Base-by-base conservation (phyloP, 1,284 basidiomycete species). In the Rhodotorula sp. region DNA sequence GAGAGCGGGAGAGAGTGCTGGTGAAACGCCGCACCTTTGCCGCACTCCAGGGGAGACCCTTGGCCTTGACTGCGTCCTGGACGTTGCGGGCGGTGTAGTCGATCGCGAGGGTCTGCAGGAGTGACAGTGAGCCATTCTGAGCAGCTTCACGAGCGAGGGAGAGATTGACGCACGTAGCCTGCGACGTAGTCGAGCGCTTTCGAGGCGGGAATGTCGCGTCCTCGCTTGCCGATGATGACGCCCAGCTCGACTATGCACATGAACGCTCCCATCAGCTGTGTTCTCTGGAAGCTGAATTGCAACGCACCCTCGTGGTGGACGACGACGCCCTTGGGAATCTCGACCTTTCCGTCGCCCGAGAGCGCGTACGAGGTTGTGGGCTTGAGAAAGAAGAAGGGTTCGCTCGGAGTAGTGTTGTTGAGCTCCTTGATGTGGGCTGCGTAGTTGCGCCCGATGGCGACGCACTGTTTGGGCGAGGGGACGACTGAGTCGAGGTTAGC, bases 321-420 rank as follows among this genome's bases (percentile, higher is more conserved):
- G 10, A 88, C 78, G 55, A 95, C 85, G 30, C 94, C 94, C 53
- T 81, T 82, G 5, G 95, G 95, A 60, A 98, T 90, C 83, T 97
- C 91, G 34, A 98, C 83, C 47, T 86, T 85, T 2, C 89, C 89
- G 62, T 83, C 80, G 0, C 89, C 89, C 10, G 86, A 86, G n/a
- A 84, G 80, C 34, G 97, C 78, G 79, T 94, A 98, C 77, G 90
- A 92, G 6, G 89, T 88, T 4, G 95, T 97, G 8, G 95, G 95
- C 82, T 99, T 99, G 52, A 98, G 83, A 84, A 98, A 99, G 86
- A 98, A 96, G 85, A 99, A 97, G 0, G 95, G 95, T 79, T 97
- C 94, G 78, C 89, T 92, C 2, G 95, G 94, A 6, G 90, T 84
- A 10, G 90, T 85, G 80, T 74, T 74, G 73, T 73, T 73, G 34